phyloP scores from a whole-genome alignment of 768 basidiomycete genomes.

The Kwoniella dendrophila region DNA sequence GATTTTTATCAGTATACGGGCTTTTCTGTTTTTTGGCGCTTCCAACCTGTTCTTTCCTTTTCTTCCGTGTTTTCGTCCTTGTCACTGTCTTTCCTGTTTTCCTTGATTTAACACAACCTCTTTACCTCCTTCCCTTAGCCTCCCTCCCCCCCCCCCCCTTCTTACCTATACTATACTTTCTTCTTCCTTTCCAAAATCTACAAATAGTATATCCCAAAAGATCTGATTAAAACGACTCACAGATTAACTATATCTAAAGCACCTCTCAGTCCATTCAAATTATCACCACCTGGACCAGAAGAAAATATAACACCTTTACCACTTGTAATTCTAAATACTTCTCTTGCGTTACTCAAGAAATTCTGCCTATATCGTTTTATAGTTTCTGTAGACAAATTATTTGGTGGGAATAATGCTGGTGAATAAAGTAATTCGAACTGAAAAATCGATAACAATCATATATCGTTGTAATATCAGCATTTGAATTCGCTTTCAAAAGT shows the following conservation, averaged over 20 bases:
- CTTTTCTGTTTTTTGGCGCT: too few relatives aligned
- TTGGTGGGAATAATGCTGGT: conserved; percentile 42
- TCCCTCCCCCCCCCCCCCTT: too few relatives aligned
- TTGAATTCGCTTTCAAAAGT: too few relatives aligned
- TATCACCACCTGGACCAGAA: conserved; percentile 36
- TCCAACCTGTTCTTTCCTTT: too few relatives aligned
- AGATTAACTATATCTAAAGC: conserved; percentile 53
- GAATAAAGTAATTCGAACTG: conserved; percentile 54
- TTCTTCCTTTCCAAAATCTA: too few relatives aligned
- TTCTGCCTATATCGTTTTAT: conserved; percentile 48
- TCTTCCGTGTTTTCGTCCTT: too few relatives aligned
- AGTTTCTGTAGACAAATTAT: conserved; percentile 26
- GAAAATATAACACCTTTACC: conserved; percentile 53
- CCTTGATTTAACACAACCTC: too few relatives aligned
- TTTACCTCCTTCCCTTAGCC: too few relatives aligned
- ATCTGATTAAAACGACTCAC: conserved; percentile 24
- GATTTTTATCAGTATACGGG: conserved; percentile 47
- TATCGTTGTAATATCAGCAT: too few relatives aligned
- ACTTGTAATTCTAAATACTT: conserved; percentile 51
- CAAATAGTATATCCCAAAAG: background rate
- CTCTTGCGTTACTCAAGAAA: conserved; percentile 52
- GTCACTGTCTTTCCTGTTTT: too few relatives aligned
- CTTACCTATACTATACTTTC: too few relatives aligned
- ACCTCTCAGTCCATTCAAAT: conserved; percentile 39
- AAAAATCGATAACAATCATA: background rate